Evolutionary conservation across 129 eudicot genomes (phyloP).

Genomic region (Lonicera japonica): DNA sequence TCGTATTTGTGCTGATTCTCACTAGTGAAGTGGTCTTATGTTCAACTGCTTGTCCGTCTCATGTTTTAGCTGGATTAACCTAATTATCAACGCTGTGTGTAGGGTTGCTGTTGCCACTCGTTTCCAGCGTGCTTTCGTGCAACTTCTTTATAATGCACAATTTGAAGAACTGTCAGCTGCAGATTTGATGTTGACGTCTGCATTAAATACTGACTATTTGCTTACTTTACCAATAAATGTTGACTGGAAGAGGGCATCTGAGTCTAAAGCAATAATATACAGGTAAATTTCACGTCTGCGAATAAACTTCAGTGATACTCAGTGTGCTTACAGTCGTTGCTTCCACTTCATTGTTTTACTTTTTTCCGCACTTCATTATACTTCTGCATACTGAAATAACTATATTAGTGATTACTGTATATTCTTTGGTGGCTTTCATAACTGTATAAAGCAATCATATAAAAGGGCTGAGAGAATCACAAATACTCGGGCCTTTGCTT

Average conservation of each 20-base stretch:
- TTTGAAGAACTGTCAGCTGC: slow-evolving; percentile 91
- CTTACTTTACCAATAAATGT: slow-evolving; percentile 89
- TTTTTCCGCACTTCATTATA: no score
- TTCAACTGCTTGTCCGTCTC: slow-evolving; percentile 2
- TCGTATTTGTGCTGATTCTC: neutral
- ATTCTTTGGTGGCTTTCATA: no score
- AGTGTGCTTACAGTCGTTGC: no score
- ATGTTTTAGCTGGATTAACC: slow-evolving; percentile 17
- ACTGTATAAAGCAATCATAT: no score
- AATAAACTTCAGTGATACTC: no score
- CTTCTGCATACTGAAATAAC: no score
- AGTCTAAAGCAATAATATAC: slow-evolving; percentile 78
- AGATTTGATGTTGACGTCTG: slow-evolving; percentile 83
- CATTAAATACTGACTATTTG: slow-evolving; percentile 84
- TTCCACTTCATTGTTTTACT: no score
- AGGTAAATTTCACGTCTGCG: slow-evolving; percentile 34
- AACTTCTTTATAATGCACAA: slow-evolving; percentile 75
- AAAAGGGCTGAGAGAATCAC: no score
- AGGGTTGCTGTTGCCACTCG: slow-evolving; percentile 69
- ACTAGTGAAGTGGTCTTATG: neutral
- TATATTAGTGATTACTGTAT: no score
- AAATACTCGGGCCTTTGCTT: no score
- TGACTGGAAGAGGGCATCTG: slow-evolving; percentile 94
- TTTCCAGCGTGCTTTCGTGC: slow-evolving; percentile 79
- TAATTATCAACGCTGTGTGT: slow-evolving; percentile 18